Percentiles rank a stretch among this genome's conserved stretches.
Evolutionary conservation across 805 yeast genomes (phyloP).

Genomic region (Pichia sporocuriosa): DNA sequence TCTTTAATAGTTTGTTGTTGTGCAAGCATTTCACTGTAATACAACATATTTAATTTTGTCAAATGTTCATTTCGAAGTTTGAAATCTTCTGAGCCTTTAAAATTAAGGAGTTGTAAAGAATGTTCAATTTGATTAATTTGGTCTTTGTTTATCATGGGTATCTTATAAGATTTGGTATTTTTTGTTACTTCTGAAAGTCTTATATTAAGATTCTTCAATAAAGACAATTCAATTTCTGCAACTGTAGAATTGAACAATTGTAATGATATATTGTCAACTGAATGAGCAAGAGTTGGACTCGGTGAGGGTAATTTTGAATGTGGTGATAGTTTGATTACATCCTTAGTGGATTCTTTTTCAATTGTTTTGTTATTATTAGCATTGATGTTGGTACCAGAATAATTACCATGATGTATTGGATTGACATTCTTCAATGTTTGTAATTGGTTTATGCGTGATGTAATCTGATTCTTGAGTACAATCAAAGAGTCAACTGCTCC

Average conservation of each 20-base stretch:
- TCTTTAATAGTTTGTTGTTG: constrained; percentile 25
- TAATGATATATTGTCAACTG: constrained; percentile 1
- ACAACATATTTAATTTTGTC: constrained; percentile 22
- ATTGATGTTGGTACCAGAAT: no score
- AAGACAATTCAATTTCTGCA: constrained; percentile 13
- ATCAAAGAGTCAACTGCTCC: constrained; percentile 19
- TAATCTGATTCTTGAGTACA: constrained; percentile 21
- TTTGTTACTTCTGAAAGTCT: constrained; percentile 12
- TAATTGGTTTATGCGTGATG: constrained; percentile 11
- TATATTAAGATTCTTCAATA: constrained; percentile 23
- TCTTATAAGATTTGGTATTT: constrained; percentile 15
- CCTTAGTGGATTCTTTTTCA: constrained; percentile 11
- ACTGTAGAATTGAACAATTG: constrained; percentile 4
- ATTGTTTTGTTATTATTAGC: neutral
- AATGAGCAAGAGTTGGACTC: neutral
- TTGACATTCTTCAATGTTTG: constrained; percentile 1
- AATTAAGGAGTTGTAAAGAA: constrained; percentile 25
- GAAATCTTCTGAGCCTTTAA: constrained; percentile 25
- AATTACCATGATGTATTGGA: no score
- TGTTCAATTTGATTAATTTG: constrained; percentile 26
- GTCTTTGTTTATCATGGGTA: constrained; percentile 23
- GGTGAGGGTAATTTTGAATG: neutral
- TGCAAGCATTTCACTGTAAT: constrained; percentile 27
- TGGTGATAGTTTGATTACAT: neutral
- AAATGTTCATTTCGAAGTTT: constrained; percentile 27